phyloP scores from a whole-genome alignment of 192 early-diverging fungal species.

The Coemansia sp. region DNA sequence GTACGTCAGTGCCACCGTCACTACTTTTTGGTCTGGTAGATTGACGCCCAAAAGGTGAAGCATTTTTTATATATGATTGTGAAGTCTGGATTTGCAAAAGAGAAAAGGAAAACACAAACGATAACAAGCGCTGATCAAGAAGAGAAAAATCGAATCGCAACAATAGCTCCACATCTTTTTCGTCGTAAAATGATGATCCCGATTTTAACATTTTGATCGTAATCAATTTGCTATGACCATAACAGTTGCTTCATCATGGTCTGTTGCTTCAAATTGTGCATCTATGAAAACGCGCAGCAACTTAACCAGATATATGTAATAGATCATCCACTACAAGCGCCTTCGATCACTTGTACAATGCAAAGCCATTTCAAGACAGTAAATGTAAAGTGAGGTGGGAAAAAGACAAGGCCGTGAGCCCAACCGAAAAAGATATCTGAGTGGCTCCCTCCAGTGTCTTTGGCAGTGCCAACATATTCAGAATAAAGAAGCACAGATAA shows the following conservation, averaged over 20 bases:
- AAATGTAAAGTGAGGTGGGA: too few species aligned
- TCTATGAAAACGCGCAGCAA: slow-evolving; percentile 2
- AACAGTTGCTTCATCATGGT: too few species aligned
- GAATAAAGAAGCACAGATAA: too few species aligned
- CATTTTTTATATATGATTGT: slow-evolving; percentile 50
- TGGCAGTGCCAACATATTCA: too few species aligned
- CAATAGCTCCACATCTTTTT: too few species aligned
- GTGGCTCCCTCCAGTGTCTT: background rate
- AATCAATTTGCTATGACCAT: too few species aligned
- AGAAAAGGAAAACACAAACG: background rate
- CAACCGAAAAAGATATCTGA: background rate
- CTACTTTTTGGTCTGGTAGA: slow-evolving; percentile 86
- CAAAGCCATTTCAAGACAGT: background rate
- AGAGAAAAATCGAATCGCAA: too few species aligned
- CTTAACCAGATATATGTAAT: background rate
- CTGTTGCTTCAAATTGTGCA: background rate
- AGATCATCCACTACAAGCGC: too few species aligned
- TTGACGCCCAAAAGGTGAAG: slow-evolving; percentile 93
- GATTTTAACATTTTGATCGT: too few species aligned
- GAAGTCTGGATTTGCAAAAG: background rate
- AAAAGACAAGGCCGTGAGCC: too few species aligned
- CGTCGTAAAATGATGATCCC: too few species aligned
- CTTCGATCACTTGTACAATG: background rate
- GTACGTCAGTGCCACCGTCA: slow-evolving; percentile 77
- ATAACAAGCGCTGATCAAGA: background rate